Percentiles rank a stretch among this genome's conserved stretches.
phyloP scores from a whole-genome alignment of 306 rosid genomes.

The Gillenia trifoliata region DNA sequence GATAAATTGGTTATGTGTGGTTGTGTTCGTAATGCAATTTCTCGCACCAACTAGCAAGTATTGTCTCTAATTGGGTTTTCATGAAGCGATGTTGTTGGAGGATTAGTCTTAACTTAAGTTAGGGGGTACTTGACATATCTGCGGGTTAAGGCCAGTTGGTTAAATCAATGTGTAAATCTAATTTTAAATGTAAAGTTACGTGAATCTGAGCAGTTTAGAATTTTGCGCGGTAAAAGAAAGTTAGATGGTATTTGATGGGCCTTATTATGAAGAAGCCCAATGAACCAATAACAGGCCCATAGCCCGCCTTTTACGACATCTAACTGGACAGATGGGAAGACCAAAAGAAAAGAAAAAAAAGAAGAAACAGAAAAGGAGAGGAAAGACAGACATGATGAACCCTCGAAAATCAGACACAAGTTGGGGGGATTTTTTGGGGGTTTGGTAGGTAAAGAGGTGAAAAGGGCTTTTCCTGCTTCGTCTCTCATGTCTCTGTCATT shows the following conservation, averaged over 20 bases:
- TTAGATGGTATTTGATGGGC: background rate
- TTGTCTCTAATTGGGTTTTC: too few relatives aligned
- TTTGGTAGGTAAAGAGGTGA: conserved; percentile 10
- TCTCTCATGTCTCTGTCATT: background rate
- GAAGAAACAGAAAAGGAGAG: too few relatives aligned
- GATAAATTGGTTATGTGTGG: too few relatives aligned
- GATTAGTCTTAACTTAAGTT: too few relatives aligned
- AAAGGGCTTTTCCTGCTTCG: background rate
- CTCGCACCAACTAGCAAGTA: too few relatives aligned
- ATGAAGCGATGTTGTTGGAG: too few relatives aligned
- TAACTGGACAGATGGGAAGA: background rate
- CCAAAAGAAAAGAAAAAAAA: too few relatives aligned
- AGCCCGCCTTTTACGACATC: background rate
- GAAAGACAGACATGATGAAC: too few relatives aligned
- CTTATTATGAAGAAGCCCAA: background rate
- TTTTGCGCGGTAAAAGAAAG: fast-evolving
- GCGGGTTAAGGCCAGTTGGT: too few relatives aligned
- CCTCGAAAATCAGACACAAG: too few relatives aligned
- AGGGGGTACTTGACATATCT: fast-evolving
- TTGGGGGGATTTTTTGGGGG: conserved; percentile 3
- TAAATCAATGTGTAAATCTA: fast-evolving
- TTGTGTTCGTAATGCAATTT: too few relatives aligned
- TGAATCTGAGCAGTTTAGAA: background rate
- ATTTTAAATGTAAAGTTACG: too few relatives aligned
- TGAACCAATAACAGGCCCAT: background rate